These are phyloP conservation scores for Nepenthes gracilis DNA, from an alignment of 148 eudicot genomes.

Conservation along the genomic window DNA sequence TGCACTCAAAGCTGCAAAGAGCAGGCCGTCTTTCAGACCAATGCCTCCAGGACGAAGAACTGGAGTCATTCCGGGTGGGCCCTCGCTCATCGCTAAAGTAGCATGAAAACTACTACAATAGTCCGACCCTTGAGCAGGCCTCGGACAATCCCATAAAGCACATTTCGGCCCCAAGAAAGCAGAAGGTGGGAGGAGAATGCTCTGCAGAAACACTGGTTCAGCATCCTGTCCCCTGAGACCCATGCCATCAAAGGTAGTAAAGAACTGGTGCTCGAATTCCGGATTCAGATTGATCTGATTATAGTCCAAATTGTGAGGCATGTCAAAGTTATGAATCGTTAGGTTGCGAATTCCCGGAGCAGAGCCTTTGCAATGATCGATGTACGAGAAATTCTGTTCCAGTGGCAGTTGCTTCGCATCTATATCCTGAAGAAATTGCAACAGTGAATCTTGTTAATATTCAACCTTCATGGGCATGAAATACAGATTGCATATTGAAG, in stretches of 20 bases:
- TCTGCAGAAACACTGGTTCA: slow-evolving; percentile 37
- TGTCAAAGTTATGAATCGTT: slow-evolving; percentile 27
- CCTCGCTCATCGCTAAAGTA: slow-evolving; percentile 73
- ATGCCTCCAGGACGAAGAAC: slow-evolving; percentile 93
- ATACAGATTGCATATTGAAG: neutral
- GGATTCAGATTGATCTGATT: slow-evolving; percentile 46
- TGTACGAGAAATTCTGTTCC: slow-evolving; percentile 32
- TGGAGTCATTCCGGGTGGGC: slow-evolving; percentile 82
- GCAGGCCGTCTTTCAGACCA: slow-evolving; percentile 74
- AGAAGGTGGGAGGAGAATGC: slow-evolving; percentile 70
- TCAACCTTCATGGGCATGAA: neutral
- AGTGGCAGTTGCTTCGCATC: slow-evolving; percentile 36
- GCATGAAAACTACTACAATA: slow-evolving; percentile 83
- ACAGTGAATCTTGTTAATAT: neutral
- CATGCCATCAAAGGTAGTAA: slow-evolving; percentile 34
- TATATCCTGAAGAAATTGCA: slow-evolving; percentile 35
- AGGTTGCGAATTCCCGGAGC: slow-evolving; percentile 31
- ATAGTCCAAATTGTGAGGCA: slow-evolving; percentile 49
- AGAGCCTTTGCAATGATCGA: slow-evolving; percentile 47
- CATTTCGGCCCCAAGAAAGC: slow-evolving; percentile 96
- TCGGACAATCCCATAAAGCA: slow-evolving; percentile 94
- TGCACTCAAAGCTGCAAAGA: slow-evolving; percentile 83
- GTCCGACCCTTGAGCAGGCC: slow-evolving; percentile 84
- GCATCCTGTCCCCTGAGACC: slow-evolving; percentile 37
- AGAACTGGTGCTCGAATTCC: slow-evolving; percentile 39